Evolutionary conservation across 352 stramenopile species (phyloP).

Genomic region (Phytopythium helicoides): DNA sequence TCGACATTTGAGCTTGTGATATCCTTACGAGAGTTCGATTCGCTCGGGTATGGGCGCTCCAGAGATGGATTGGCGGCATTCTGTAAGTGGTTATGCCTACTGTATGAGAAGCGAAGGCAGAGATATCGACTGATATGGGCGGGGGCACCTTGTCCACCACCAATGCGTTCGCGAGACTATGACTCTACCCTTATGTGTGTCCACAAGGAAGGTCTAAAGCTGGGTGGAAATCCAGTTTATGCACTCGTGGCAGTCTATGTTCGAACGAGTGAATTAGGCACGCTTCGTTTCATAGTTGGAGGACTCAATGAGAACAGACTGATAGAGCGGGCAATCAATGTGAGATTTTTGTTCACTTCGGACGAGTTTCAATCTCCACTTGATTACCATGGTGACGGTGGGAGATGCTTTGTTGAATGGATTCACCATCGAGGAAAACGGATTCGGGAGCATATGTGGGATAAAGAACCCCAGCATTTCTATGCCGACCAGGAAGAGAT

Average conservation of each 20-base stretch:
- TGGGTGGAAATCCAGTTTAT: constrained; percentile 7
- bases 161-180: constrained; percentile 50
- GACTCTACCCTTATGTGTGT: constrained; percentile 47
- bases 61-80: constrained; percentile 35
- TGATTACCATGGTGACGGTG: not conserved
- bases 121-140: constrained; percentile 61
- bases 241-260: constrained; percentile 38
- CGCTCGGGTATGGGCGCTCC: constrained; percentile 48
- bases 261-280: constrained; percentile 23
- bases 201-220: constrained; percentile 56
- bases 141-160: constrained; percentile 43
- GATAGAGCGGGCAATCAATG: constrained; percentile 19
- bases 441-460: no score
- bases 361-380: constrained; percentile 23
- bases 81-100: constrained; percentile 57
- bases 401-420: not conserved
- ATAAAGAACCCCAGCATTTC: no score
- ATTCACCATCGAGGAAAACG: not conserved
- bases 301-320: constrained; percentile 7
- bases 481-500: no score
- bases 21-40: constrained; percentile 40
- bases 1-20: constrained; percentile 31
- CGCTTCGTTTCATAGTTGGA: constrained; percentile 38
- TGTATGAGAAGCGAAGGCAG: constrained; percentile 51
- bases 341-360: constrained; percentile 15